Percentiles rank a stretch among this genome's conserved stretches.
Conservation (phyloP, 306 rosid genomes). For the Rosa persica region DNA sequence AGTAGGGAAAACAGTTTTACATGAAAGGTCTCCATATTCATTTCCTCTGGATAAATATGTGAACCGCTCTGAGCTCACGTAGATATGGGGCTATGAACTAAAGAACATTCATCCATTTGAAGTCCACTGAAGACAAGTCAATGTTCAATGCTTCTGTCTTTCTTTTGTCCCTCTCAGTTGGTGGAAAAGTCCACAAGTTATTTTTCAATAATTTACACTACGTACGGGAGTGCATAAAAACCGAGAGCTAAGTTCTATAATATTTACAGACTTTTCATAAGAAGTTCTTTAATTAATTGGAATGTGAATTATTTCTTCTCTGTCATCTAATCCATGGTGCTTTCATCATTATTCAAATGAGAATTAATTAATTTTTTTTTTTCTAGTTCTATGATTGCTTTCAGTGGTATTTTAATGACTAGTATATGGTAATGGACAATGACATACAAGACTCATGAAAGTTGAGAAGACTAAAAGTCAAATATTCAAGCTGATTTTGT, state of each 20-base stretch:
- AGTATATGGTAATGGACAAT: neutral
- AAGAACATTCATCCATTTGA: neutral
- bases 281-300: neutral
- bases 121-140: neutral
- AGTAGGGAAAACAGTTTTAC: neutral
- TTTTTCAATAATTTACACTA: neutral
- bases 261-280: neutral
- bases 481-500: too few relatives aligned
- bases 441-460: neutral
- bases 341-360: neutral
- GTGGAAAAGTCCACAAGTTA: neutral
- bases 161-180: neutral
- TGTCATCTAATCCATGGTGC: neutral
- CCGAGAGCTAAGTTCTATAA: neutral
- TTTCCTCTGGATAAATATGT: neutral
- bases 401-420: neutral
- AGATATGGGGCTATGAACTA: neutral
- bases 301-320: neutral
- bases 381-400: neutral
- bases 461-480: neutral
- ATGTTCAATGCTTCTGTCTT: neutral
- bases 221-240: neutral
- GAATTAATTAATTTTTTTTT: neutral
- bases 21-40: neutral
- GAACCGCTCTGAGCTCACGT: neutral